Conservation (phyloP, 441 rosid genomes). For the Cnidoscolus chayamansa region DNA sequence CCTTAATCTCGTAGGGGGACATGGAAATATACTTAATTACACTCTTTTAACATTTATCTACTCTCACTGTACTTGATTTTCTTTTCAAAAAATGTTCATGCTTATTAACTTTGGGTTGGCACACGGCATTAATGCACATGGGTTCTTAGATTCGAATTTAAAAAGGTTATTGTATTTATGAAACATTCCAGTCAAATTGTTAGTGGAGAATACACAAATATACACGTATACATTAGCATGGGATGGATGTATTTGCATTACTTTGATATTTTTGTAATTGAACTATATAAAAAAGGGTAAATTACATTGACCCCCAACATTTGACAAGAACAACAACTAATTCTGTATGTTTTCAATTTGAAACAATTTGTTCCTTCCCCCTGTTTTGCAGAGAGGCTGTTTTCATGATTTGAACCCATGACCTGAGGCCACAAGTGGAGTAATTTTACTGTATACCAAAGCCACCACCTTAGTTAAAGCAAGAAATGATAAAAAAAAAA, state of each 20-base stretch:
- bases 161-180: too few relatives aligned
- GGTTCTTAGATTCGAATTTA: neutral
- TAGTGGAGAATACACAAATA: neutral
- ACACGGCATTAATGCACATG: neutral
- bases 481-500: too few relatives aligned
- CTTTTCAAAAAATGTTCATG: neutral
- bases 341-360: too few relatives aligned
- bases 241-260: neutral
- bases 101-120: neutral
- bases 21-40: neutral
- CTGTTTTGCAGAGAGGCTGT: too few relatives aligned
- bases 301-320: too few relatives aligned
- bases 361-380: too few relatives aligned
- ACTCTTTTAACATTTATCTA: neutral
- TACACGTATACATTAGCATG: neutral
- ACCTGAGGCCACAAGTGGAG: too few relatives aligned
- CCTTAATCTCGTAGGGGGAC: neutral
- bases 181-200: neutral
- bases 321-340: too few relatives aligned
- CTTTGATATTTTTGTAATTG: neutral
- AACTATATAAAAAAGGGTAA: neutral
- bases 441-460: too few relatives aligned
- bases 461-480: too few relatives aligned
- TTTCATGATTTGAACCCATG: too few relatives aligned
- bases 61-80: neutral